Base-by-base conservation (phyloP, 1,139 yeast genomes). In the Oligophagozyma castellii region DNA sequence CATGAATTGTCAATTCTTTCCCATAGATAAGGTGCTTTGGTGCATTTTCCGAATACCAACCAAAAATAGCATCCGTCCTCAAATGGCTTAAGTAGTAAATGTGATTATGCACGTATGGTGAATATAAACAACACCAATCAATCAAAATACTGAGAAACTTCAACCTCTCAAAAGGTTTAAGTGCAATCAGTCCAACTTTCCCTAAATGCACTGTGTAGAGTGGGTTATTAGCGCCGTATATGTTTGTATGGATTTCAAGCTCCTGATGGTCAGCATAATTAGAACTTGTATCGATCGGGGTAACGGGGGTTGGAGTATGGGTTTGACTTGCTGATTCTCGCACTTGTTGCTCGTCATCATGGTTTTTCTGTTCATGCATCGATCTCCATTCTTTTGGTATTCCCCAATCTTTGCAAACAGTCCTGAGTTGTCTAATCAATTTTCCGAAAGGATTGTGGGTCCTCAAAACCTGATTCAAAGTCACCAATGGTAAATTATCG, bases 321-420 rank as follows among this genome's bases (percentile, higher is more conserved):
- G n/a, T n/a, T n/a, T n/a, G n/a, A n/a, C n/a, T n/a, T n/a, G n/a
- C n/a, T n/a, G n/a, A n/a, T n/a, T n/a, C n/a, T n/a, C n/a, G n/a
- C n/a, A n/a, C n/a, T n/a, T n/a, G n/a, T n/a, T n/a, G n/a, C n/a
- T n/a, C n/a, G n/a, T n/a, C n/a, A n/a, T n/a, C n/a, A n/a, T n/a
- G n/a, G n/a, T n/a, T n/a, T n/a, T n/a, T n/a, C n/a, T n/a, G n/a
- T n/a, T n/a, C n/a, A n/a, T n/a, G n/a, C 7, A 40, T 26, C 3
- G 35, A 29, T 16, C 61, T 53, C 73, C 73, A 66, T 47, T 66
- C 70, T 23, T 36, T 41, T 1, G 72, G 71, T 19, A 63, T 46
- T 0, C 72, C 71, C 40, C 59, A 54, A 5, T 35, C 37, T 2
- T 36, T 31, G 10, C n/a, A n/a, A n/a, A n/a, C n/a, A n/a, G n/a